These are phyloP conservation scores for Termitomyces sp. DNA, from an alignment of 768 basidiomycete species.

Conservation along the genomic window DNA sequence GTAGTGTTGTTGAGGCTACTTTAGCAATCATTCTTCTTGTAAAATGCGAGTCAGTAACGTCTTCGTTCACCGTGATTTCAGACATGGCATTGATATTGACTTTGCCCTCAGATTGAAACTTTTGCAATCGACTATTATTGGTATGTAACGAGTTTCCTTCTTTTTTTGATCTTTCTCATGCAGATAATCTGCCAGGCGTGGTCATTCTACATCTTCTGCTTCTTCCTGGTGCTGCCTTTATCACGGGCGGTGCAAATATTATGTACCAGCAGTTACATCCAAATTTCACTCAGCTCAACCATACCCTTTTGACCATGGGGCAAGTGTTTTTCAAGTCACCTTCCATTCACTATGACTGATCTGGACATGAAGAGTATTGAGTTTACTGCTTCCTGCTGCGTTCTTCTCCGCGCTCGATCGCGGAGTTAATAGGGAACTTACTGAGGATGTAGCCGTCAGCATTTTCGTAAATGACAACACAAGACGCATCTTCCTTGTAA, in stretches of 20 bases:
- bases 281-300: slow-evolving; percentile 62
- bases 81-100: background rate
- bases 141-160: slow-evolving; percentile 26
- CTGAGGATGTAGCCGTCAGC: slow-evolving; percentile 15
- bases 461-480: slow-evolving; percentile 38
- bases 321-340: slow-evolving; percentile 22
- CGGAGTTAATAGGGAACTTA: slow-evolving; percentile 16
- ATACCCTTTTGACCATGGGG: slow-evolving; percentile 68
- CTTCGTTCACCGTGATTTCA: background rate
- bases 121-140: slow-evolving; percentile 67
- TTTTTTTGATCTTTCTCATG: background rate
- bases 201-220: slow-evolving; percentile 71
- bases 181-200: slow-evolving; percentile 42
- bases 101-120: slow-evolving; percentile 44
- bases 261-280: slow-evolving; percentile 68
- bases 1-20: slow-evolving; percentile 67
- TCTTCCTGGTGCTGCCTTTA: slow-evolving; percentile 65
- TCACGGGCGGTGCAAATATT: slow-evolving; percentile 68
- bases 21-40: slow-evolving; percentile 64
- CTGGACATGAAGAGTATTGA: slow-evolving; percentile 46
- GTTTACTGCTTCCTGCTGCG: slow-evolving; percentile 61
- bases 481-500: slow-evolving; percentile 46
- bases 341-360: background rate
- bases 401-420: slow-evolving; percentile 60
- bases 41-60: slow-evolving; percentile 63